Evolutionary conservation across 108 stramenopile genomes (phyloP), one percentile per base, ranked within the genome.

Genomic region (Seminavis robusta): DNA sequence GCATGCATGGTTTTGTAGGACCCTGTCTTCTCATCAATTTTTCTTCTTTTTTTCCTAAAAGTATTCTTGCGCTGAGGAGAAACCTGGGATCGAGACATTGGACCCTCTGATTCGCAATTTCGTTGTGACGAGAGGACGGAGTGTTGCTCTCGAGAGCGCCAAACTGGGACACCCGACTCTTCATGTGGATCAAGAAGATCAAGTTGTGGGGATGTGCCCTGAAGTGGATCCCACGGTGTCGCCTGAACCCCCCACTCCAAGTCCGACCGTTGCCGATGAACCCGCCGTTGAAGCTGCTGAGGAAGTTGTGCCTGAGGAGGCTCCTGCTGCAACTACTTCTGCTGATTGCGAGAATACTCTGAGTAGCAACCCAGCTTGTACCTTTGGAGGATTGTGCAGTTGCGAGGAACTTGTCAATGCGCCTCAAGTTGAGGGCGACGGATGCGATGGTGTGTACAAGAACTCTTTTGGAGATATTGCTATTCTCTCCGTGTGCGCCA

Each of bases 381-480:
- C 20, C 20, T 57, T 57, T 46, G 56, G 56, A 25, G 43, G 44
- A 3, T 3, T 57, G 21, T 57, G 56, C 36, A 17, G 19, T 28
- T 57, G 56, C 42, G 56, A 57, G 36, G 44, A 24, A 13, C 45
- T 57, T 27, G 56, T 57, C 15, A 57, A 57, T 46, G 41, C 56
- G 6, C 39, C 53, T 29, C n/a, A n/a, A n/a, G n/a, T n/a, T n/a
- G 56, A 57, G 26, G 29, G 41, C 25, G 45, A 40, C 17, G 56
- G 56, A 13, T 57, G 33, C 19, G 56, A 43, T 26, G 56, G 56
- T 5, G 43, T 57, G 11, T 57, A 57, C 33, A 46, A 16, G 3
- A 57, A 43, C 19, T 19, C 9, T 8, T 26, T 31, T 8, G 56
- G 56, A 26, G 44, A 57, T n/a, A n/a, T n/a, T n/a, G n/a, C n/a